Evolutionary conservation across 2,329 filamentous ascomycete genomes (phyloP), one percentile per base, ranked within the genome.

Genomic region (Fusarium sp.): DNA sequence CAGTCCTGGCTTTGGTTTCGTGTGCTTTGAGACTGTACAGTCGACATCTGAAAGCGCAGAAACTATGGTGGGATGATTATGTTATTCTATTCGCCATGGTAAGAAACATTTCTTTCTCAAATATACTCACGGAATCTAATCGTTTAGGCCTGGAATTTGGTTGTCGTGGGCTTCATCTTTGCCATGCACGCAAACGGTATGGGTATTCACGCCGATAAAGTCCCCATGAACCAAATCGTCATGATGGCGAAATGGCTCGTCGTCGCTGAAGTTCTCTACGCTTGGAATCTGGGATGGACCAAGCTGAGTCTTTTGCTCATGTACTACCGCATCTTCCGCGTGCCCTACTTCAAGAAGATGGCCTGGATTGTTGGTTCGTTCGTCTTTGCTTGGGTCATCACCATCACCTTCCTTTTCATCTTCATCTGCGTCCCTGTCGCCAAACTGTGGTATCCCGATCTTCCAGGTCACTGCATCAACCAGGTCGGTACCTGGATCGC

Each of bases 321-420:
- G 83, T 87, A 86, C 77, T 81, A 81, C 70, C 84, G 84, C 71
- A 85, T 87, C 67, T 87, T 87, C 73, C 82, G 78, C 22, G 76
- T 82, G 7, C 77, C 77, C 0, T 80, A 79, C 61, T 83, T 86
- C 64, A 81, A 81, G 69, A 81, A 77, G 62, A 80, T 80, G 71
- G 79, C 80, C 2, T 81, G 79, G 70, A 71, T 76, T 5, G 78
- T 86, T 8, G 82, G 80, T 11, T 63, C 69, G 18, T 81, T 87
- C 9, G 79, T 83, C 40, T 78, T 86, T 60, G 75, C 76, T 24
- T 87, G 85, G 84, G 81, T 82, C 30, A 75, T 86, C 32, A 79
- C 78, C 59, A 83, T 85, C 65, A 83, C 82, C 11, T 84, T 84
- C 54, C 78, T 86, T 43, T 84, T 82, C 73, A 81, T 86, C 61